Base-by-base conservation (phyloP, 2,329 filamentous ascomycete species). In the Cercospora sp. region DNA sequence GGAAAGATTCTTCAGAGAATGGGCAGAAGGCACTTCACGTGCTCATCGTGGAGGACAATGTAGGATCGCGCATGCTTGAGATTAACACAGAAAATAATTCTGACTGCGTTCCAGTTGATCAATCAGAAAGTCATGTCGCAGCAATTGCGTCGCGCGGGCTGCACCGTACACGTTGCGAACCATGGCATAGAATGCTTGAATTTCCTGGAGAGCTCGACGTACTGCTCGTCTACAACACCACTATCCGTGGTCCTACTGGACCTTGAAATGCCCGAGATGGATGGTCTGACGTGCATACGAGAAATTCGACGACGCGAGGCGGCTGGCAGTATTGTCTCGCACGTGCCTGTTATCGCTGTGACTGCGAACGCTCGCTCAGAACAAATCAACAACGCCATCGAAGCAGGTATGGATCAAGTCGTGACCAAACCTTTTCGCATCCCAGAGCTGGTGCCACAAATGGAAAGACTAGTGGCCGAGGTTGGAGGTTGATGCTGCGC, bases 401-500 rank as follows among this genome's bases (percentile, higher is more conserved):
- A 75, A 36, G 75, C 75, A 5, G 78, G 78, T 3, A 78, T 79
- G 75, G 76, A 78, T 62, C 71, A 73, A 26, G 77, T 78, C 1
- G 73, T 79, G 3, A 78, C 77, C 9, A 79, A 79, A 67, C 78
- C 78, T 10, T 78, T 76, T 64, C 48, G 76, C 1, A 77, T 79
- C 20, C 73, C 73, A 9, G 78, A 79, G 58, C 63, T 79, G 60
- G 69, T 79, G 53, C 75, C 76, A 12, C 72, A 76, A 67, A 79
- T 79, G 75, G 63, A 72, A 40, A 68, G 66, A 4, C 61, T 79
- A 48, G 69, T 76, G 5, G 67, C 62, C 12, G 74, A 76, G 61
- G 62, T 74, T 53, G 62, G 74, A 76, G 63, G 60, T 74, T 48
- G 62, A 61, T 18, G 48, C 40, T 31, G 55, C 55, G 10, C 28